A percentile compares a stretch with the other conserved stretches of the same genome.
Conservation (phyloP, 2,329 filamentous ascomycete genomes). For the Sclerotinia glacialis region DNA sequence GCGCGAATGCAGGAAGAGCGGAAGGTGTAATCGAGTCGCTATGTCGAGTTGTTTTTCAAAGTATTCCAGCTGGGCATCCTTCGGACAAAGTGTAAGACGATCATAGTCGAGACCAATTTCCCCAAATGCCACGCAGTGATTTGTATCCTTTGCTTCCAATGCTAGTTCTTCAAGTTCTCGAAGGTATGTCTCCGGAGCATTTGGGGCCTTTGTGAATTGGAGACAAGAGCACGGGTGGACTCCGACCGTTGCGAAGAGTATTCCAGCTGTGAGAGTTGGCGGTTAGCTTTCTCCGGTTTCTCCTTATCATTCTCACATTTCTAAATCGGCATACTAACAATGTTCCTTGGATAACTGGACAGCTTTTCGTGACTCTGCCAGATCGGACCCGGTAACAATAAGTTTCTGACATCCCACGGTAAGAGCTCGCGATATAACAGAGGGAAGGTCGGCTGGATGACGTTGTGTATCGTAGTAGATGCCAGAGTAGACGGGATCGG, state of each 20-base stretch:
- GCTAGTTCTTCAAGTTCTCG: conserved; percentile 63
- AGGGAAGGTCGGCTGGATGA: conserved; percentile 70
- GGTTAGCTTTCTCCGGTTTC: conserved; percentile 24
- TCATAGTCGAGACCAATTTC: conserved; percentile 98
- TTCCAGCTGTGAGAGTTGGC: conserved; percentile 56
- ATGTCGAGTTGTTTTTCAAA: conserved; percentile 67
- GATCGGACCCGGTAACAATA: conserved; percentile 88
- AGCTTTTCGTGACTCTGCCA: conserved; percentile 73
- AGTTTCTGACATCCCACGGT: conserved; percentile 82
- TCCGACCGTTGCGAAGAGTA: conserved; percentile 86
- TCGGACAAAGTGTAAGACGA: conserved; percentile 76
- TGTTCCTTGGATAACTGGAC: conserved; percentile 70
- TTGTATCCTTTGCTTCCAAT: conserved; percentile 47
- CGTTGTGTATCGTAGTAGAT: conserved; percentile 74
- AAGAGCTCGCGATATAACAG: conserved; percentile 74
- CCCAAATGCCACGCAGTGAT: conserved; percentile 68
- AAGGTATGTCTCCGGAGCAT: conserved; percentile 50
- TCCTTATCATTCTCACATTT: background rate
- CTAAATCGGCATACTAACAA: conserved; percentile 51
- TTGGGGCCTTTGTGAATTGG: conserved; percentile 60
- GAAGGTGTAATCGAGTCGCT: conserved; percentile 64
- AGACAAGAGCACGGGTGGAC: conserved; percentile 89
- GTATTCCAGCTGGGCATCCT: conserved; percentile 75
- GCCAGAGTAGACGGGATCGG: conserved; percentile 86
- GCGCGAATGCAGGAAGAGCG: conserved; percentile 88